These are phyloP conservation scores for Microcyclospora tardicrescens DNA, from an alignment of 2,329 filamentous ascomycete species.

Conservation along the genomic window DNA sequence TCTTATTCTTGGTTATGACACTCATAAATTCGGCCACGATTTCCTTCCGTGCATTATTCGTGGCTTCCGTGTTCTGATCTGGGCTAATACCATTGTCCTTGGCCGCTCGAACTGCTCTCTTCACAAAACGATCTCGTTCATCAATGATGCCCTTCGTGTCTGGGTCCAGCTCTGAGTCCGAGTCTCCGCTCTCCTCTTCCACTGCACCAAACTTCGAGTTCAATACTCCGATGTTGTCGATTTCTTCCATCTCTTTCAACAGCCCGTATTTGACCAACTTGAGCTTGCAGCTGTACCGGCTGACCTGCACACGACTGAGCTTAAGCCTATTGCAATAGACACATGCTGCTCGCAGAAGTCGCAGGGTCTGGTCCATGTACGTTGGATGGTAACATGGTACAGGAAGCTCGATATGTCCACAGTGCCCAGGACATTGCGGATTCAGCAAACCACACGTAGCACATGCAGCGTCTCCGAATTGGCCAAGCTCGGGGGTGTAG, in stretches of 20 bases:
- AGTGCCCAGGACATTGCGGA: conserved; percentile 72
- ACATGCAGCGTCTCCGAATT: conserved; percentile 76
- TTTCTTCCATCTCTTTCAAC: conserved; percentile 49
- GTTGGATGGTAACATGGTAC: conserved; percentile 92
- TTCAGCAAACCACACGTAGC: conserved; percentile 80
- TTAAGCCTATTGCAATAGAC: conserved; percentile 81
- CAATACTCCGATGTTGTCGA: conserved; percentile 29
- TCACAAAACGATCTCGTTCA: conserved; percentile 56
- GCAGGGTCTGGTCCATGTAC: conserved; percentile 84
- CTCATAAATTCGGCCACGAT: conserved; percentile 73
- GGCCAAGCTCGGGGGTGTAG: conserved; percentile 82
- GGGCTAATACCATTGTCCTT: conserved; percentile 33
- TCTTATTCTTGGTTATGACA: conserved; percentile 54
- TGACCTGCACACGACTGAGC: conserved; percentile 61
- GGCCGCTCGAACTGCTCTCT: conserved; percentile 52
- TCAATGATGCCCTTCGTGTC: conserved; percentile 44
- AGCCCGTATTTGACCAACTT: conserved; percentile 76
- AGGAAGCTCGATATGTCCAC: conserved; percentile 88
- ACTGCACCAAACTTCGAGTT: conserved; percentile 22
- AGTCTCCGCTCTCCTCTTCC: conserved; percentile 10
- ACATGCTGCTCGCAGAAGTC: conserved; percentile 75
- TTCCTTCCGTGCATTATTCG: conserved; percentile 59
- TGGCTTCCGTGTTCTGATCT: conserved; percentile 67
- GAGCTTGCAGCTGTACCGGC: conserved; percentile 71
- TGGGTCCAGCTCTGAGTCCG: conserved; percentile 40